Evolutionary conservation across 2,329 filamentous ascomycete genomes (phyloP).

Genomic region (Sarocladium oryzae): DNA sequence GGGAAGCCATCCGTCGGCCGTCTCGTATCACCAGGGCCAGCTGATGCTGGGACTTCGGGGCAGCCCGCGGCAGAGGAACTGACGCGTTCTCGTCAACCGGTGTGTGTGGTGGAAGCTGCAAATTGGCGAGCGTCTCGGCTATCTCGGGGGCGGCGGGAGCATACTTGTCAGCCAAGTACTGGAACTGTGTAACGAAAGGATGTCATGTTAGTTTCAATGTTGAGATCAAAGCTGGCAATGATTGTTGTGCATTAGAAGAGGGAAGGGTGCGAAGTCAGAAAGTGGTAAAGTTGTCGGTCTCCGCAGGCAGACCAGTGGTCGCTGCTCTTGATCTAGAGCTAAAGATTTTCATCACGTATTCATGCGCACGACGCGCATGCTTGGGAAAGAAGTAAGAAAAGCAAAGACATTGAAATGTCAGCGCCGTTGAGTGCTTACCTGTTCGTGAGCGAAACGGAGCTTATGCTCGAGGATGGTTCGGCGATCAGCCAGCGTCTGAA

Average conservation of each 20-base stretch:
- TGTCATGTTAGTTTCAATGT: slow-evolving; percentile 17
- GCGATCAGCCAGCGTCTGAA: slow-evolving; percentile 55
- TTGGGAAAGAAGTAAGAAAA: slow-evolving; percentile 10
- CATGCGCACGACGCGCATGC: too few relatives aligned
- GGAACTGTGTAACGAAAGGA: slow-evolving; percentile 40
- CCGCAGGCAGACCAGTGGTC: slow-evolving; percentile 33
- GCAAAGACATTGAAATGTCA: not conserved
- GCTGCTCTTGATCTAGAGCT: slow-evolving; percentile 82
- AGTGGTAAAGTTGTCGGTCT: slow-evolving; percentile 51
- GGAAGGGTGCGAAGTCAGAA: not conserved
- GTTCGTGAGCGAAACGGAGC: slow-evolving; percentile 58
- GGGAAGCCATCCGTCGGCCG: slow-evolving; percentile 52
- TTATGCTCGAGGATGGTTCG: slow-evolving; percentile 63
- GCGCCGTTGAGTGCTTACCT: slow-evolving; percentile 40
- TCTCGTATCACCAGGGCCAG: slow-evolving; percentile 59
- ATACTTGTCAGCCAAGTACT: slow-evolving; percentile 62
- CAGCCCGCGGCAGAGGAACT: slow-evolving; percentile 48
- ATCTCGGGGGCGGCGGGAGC: slow-evolving; percentile 59
- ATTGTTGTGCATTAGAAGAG: not conserved
- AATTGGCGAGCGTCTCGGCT: slow-evolving; percentile 58
- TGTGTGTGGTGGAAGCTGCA: slow-evolving; percentile 54
- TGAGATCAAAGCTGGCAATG: not conserved
- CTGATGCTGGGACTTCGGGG: slow-evolving; percentile 39
- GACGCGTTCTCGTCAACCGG: slow-evolving; percentile 37
- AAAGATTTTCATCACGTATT: slow-evolving; percentile 45